A percentile compares a stretch with the other conserved stretches of the same genome.
Conservation (phyloP, 352 stramenopile genomes). For the Peronospora belbahrii region DNA sequence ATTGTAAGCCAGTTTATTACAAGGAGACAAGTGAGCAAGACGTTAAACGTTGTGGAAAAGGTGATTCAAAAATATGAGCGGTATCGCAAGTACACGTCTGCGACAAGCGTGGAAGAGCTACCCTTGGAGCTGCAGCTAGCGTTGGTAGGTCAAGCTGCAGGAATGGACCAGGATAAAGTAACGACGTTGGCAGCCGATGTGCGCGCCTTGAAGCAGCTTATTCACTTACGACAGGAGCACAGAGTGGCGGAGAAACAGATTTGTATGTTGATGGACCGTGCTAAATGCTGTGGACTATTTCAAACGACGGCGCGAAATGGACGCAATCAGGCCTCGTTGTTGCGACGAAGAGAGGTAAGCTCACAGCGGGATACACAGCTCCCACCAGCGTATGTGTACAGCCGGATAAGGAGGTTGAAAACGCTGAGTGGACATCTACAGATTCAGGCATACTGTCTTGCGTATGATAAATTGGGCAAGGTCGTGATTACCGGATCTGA, state of each 20-base stretch:
- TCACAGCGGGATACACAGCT: constrained; percentile 25
- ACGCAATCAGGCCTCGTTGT: constrained; percentile 46
- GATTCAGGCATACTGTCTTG: constrained; percentile 93
- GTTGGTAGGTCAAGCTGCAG: constrained; percentile 15
- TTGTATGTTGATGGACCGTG: constrained; percentile 28
- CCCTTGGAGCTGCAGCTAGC: constrained; percentile 38
- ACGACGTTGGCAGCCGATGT: constrained; percentile 59
- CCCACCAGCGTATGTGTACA: constrained; percentile 64
- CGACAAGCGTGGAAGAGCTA: constrained; percentile 43
- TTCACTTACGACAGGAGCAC: constrained; percentile 54
- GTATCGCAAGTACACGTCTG: constrained; percentile 44
- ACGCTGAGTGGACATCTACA: constrained; percentile 90
- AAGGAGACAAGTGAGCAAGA: constrained; percentile 39
- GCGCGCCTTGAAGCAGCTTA: constrained; percentile 61
- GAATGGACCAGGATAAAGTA: constrained; percentile 25
- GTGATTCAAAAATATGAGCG: constrained; percentile 72
- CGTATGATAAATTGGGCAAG: constrained; percentile 91
- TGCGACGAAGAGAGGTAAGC: constrained; percentile 48
- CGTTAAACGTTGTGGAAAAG: constrained; percentile 45
- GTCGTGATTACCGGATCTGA: constrained; percentile 96
- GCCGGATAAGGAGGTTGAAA: constrained; percentile 68
- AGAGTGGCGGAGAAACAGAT: constrained; percentile 26
- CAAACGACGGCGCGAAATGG: constrained; percentile 38
- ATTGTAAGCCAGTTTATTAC: constrained; percentile 43
- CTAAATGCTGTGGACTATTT: constrained; percentile 38